Base-by-base conservation (phyloP, 1,139 yeast genomes). In the Candida smagusa region DNA sequence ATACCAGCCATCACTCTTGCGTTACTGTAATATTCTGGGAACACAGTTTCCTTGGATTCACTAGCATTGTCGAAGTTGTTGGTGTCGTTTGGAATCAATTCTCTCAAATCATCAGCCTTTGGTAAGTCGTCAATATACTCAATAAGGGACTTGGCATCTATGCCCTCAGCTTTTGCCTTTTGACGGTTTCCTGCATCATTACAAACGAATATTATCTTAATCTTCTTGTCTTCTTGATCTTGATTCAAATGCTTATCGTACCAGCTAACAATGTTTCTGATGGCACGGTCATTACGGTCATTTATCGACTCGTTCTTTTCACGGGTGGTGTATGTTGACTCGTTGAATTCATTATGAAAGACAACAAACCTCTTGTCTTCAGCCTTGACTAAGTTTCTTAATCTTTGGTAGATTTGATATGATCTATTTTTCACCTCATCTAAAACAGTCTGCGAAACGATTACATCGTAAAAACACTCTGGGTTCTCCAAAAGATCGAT, bases 341-440 rank as follows among this genome's bases (percentile, higher is more conserved):
- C 79, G 48, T 77, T 77, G 59, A 89, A 94, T 58, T 92, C 98
- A 60, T 94, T 94, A 61, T 94, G 97, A 61, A 86, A 92, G 3
- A 92, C 95, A 31, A 86, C 77, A 55, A 90, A 88, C 45, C 97
- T 70, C 59, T 92, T 94, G 33, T 79, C 87, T 41, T 84, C 90
- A 36, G 81, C 81, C 51, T 79, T 81, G 12, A 88, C 81, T 32
- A 94, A 66, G 4, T 85, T 77, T 52, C 97, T 74, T 37, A 92
- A 63, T 54, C 98, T 74, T 51, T 85, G 83, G 56, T 90, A 94
- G 22, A 90, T 82, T 2, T 98, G 97, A 52, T 82, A 78, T 32
- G 96, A 86, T 53, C 85, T 73, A 57, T 88, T 89, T 46, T 89
- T 78, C 12, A 90, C 96, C 60, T 94, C 97, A 52, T 94, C 97